Percentiles rank a stretch among this genome's conserved stretches.
Conservation (phyloP, 2,329 filamentous ascomycete genomes). For the Aspergillus pseudonomiae region DNA sequence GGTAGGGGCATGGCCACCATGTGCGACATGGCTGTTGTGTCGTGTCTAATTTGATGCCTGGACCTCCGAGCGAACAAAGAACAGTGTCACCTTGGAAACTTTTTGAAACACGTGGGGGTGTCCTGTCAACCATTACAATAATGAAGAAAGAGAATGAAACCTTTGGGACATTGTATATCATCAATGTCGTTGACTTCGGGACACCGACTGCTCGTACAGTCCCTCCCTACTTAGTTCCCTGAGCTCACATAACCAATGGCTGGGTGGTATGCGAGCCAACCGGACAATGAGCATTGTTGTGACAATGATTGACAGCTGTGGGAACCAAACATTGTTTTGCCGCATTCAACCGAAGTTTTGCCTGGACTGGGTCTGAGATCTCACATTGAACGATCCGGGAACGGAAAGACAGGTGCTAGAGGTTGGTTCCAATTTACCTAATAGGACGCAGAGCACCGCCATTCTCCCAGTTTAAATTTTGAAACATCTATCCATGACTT, state of each 20-base stretch:
- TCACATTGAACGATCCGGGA: neutral
- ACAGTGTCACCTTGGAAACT: neutral
- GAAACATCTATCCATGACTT: neutral
- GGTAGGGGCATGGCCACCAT: neutral
- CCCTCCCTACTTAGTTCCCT: neutral
- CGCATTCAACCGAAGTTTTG: neutral
- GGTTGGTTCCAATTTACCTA: neutral
- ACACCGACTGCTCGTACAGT: neutral
- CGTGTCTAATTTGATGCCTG: neutral
- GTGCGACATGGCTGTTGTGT: neutral
- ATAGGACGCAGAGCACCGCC: neutral
- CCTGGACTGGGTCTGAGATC: neutral
- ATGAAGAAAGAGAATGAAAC: neutral
- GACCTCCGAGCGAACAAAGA: neutral
- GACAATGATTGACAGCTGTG: neutral
- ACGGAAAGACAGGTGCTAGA: neutral
- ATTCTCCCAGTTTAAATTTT: neutral
- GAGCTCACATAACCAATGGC: neutral
- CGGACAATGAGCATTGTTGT: constrained; percentile 1
- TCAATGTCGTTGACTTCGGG: neutral
- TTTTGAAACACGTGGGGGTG: neutral
- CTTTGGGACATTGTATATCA: neutral
- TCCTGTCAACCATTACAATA: neutral
- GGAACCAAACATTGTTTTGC: neutral
- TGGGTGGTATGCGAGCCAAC: neutral